phyloP scores from a whole-genome alignment of 345 rosid species.

The Iberis pinnata region DNA sequence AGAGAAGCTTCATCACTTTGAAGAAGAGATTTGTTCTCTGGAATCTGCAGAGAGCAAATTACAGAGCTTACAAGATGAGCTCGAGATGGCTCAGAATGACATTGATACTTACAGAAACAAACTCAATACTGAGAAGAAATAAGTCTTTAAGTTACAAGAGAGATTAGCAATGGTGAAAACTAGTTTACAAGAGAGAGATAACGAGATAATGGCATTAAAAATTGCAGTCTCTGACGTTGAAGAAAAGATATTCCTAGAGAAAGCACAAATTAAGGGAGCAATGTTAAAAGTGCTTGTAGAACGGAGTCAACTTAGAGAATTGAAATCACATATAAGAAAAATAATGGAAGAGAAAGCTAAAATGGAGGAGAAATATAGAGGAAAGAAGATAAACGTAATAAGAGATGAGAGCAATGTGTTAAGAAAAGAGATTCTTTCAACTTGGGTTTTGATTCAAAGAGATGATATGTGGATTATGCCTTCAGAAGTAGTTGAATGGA shows the following conservation, averaged over 20 bases:
- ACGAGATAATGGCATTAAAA: conserved; percentile 52
- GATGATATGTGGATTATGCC: too few relatives aligned
- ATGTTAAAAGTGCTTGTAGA: conserved; percentile 50
- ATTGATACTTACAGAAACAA: conserved; percentile 37
- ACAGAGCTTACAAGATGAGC: conserved; percentile 36
- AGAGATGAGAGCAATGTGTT: conserved; percentile 38
- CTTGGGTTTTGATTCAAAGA: too few relatives aligned
- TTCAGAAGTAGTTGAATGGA: too few relatives aligned
- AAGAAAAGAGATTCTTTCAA: conserved; percentile 34
- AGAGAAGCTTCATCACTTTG: conserved; percentile 45
- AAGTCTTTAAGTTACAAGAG: conserved; percentile 53
- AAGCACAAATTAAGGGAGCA: conserved; percentile 52
- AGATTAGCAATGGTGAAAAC: conserved; percentile 42
- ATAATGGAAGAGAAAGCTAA: conserved; percentile 41
- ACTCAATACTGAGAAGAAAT: conserved; percentile 45
- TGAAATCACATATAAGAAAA: conserved; percentile 52
- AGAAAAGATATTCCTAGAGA: conserved; percentile 57
- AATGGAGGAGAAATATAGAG: conserved; percentile 32
- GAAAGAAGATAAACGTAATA: conserved; percentile 33
- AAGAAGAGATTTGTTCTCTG: conserved; percentile 40
- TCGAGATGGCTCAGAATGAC: conserved; percentile 49
- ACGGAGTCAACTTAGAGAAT: conserved; percentile 39
- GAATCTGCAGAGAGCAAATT: conserved; percentile 29
- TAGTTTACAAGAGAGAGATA: conserved; percentile 64
- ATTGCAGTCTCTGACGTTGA: conserved; percentile 54